Evolutionary conservation across 2,329 filamentous ascomycete species (phyloP), one percentile per base, ranked within the genome.

Genomic region (Arthroderma uncinatum): DNA sequence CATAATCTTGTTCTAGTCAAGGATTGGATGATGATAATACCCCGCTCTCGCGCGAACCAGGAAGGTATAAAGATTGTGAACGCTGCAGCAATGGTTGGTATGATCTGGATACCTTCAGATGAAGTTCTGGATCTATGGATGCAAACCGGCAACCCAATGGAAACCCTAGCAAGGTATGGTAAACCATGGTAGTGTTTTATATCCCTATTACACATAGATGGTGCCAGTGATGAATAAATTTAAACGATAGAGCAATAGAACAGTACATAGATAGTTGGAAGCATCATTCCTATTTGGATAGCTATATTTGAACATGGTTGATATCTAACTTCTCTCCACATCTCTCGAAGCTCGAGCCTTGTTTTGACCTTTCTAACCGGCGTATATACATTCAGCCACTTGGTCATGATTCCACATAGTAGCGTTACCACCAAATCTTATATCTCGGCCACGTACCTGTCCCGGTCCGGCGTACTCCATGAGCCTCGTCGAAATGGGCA

Each of bases 1-100:
- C 77, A 79, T 60, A 79, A 77, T 56, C 64, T 78, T 8, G 62
- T 77, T 1, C 62, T 79, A 42, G 71, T 72, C 58, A 65, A 66
- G 28, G 66, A 70, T 14, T 73, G 73, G 66, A 70, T 79, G 28
- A 62, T 78, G 25, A 71, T 79, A 1, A 70, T 79, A 23, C 77
- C 77, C 1, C 67, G 77, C n/a, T 67, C 71, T 14, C 64, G 59
- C 4, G 71, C 67, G 0, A 69, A 65, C 0, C 60, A 61, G 34
- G 58, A 59, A 34, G 60, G 60, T 25, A 55, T 61, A n/a, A 61
- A 61, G 12, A 56, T 61, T 30, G 56, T 58, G 14, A 61, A 61
- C 47, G 60, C 60, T 34, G 58, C 60, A 14, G 75, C 73, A 0
- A 78, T 79, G 75, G 57, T 78, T 47, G 77, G 77, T 0, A 71